A percentile compares a stretch with the other conserved stretches of the same genome.
phyloP scores from a whole-genome alignment of 352 stramenopile genomes.

The Pythium aristosporum region DNA sequence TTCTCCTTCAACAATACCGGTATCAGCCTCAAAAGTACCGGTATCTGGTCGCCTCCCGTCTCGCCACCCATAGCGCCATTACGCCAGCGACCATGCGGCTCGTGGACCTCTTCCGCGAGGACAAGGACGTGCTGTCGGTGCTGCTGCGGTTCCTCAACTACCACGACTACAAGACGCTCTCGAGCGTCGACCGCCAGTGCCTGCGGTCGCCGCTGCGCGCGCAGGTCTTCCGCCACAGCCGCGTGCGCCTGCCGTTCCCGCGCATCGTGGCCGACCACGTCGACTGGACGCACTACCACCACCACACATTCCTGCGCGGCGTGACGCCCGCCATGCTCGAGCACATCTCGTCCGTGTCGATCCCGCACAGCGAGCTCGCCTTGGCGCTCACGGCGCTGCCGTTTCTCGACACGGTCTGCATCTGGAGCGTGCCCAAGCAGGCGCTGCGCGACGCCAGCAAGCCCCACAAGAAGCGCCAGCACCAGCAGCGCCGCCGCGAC shows the following conservation, averaged over 20 bases:
- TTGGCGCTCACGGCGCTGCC: conserved; percentile 20
- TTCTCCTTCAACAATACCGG: no score
- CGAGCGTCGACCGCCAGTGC: conserved; percentile 22
- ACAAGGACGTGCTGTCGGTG: conserved; percentile 31
- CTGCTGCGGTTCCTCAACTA: conserved; percentile 26
- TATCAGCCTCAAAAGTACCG: no score
- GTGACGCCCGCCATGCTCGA: conserved; percentile 21
- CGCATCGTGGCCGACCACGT: conserved; percentile 21
- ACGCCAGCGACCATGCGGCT: no score
- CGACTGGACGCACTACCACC: conserved; percentile 25
- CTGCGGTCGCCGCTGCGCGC: conserved; percentile 21
- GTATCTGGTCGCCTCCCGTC: no score
- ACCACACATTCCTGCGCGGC: conserved; percentile 22
- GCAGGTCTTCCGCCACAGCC: conserved; percentile 22
- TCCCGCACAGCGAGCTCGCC: conserved; percentile 26
- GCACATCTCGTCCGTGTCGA: conserved; percentile 26
- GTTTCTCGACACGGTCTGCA: conserved; percentile 26
- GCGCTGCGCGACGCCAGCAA: conserved; percentile 19
- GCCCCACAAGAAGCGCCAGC: conserved; percentile 12
- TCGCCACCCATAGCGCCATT: no score
- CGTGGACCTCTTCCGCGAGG: conserved; percentile 26
- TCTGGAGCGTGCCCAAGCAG: conserved; percentile 27
- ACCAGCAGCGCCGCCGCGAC: conserved; percentile 20
- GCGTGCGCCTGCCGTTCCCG: conserved; percentile 26
- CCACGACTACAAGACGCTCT: conserved; percentile 26